These are phyloP conservation scores for Iodosphaeria phyllophila DNA, from an alignment of 2,329 filamentous ascomycete species.

Conservation along the genomic window DNA sequence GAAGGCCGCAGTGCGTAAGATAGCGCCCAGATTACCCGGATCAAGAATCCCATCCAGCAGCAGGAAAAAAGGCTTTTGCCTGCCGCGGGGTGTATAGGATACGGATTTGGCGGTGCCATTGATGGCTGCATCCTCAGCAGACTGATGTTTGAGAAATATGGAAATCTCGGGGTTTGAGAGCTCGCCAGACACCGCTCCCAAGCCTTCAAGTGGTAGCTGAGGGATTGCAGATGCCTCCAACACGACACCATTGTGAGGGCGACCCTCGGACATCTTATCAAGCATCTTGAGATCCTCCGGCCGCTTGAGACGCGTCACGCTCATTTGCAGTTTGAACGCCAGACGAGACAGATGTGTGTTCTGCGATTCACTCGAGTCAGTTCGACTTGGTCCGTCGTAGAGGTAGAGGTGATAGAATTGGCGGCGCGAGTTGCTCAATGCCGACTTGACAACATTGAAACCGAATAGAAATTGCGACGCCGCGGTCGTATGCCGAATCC, in stretches of 20 bases:
- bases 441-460: conserved; percentile 60
- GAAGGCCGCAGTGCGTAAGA: conserved; percentile 76
- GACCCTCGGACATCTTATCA: conserved; percentile 64
- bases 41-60: conserved; percentile 64
- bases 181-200: conserved; percentile 30
- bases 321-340: conserved; percentile 29
- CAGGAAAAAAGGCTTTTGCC: conserved; percentile 51
- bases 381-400: conserved; percentile 39
- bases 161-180: conserved; percentile 30
- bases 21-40: conserved; percentile 76
- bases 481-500: conserved; percentile 48
- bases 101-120: conserved; percentile 48
- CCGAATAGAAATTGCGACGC: conserved; percentile 89
- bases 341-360: conserved; percentile 24
- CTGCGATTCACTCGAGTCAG: no score
- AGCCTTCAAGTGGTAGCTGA: conserved; percentile 41
- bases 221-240: conserved; percentile 77
- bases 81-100: conserved; percentile 13
- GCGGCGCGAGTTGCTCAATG: conserved; percentile 45
- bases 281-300: conserved; percentile 46
- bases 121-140: conserved; percentile 50
- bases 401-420: conserved; percentile 76
- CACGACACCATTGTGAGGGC: conserved; percentile 80
- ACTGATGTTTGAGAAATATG: conserved; percentile 46
- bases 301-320: conserved; percentile 35